phyloP scores from a whole-genome alignment of 2,329 filamentous ascomycete species.

The Fusarium udum region DNA sequence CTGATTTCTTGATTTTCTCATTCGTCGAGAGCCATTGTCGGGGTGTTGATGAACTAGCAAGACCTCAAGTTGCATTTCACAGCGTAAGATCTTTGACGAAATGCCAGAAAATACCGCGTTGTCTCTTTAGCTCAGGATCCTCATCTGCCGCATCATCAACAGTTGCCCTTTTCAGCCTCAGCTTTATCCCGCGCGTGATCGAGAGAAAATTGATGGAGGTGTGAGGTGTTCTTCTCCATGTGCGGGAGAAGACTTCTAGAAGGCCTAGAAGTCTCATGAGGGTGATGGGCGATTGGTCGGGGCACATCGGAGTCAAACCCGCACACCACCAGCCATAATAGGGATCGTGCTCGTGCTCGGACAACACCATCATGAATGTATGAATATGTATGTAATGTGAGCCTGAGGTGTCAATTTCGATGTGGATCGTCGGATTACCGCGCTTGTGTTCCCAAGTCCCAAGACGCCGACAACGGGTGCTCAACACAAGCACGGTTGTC shows the following conservation, averaged over 20 bases:
- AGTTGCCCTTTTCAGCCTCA: conserved; percentile 15
- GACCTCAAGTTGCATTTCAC: not conserved
- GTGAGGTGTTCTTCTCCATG: conserved; percentile 18
- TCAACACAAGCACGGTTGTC: conserved; percentile 11
- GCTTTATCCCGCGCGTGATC: conserved; percentile 24
- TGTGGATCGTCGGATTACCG: not conserved
- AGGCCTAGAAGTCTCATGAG: conserved; percentile 25
- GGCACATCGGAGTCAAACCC: not conserved
- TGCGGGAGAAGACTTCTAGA: conserved; percentile 43
- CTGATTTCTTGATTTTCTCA: conserved; percentile 3
- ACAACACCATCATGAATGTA: not conserved
- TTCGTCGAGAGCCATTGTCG: not conserved
- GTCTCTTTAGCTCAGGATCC: not conserved
- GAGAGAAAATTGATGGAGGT: conserved; percentile 6
- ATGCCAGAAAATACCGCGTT: conserved; percentile 8
- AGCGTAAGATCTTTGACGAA: not conserved
- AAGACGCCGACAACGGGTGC: conserved; percentile 10
- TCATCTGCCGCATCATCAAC: not conserved
- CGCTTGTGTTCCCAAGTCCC: not conserved
- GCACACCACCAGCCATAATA: conserved; percentile 15
- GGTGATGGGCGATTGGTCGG: conserved; percentile 13
- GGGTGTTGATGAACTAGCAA: not conserved
- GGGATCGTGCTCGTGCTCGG: not conserved
- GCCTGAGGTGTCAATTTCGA: conserved; percentile 12
- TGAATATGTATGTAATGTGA: not conserved